phyloP scores from a whole-genome alignment of 352 stramenopile genomes.

The Globisporangium nagaii region DNA sequence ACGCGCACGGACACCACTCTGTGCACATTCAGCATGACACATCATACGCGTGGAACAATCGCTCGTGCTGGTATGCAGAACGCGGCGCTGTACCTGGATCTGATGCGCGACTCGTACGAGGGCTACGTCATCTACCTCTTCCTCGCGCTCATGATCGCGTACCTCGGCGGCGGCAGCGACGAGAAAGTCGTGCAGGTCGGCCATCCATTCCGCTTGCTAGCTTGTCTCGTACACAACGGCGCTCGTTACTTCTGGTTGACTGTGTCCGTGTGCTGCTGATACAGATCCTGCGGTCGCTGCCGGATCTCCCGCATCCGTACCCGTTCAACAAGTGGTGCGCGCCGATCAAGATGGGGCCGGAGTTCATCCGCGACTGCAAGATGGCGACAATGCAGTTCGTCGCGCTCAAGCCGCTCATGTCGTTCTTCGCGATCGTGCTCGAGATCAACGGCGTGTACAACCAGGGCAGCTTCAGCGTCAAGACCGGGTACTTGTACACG shows the following conservation, averaged over 20 bases:
- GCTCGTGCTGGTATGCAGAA: constrained; percentile 17
- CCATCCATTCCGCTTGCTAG: too few species aligned
- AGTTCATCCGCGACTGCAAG: constrained; percentile 92
- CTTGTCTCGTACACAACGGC: constrained; percentile 15
- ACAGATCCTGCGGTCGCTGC: constrained; percentile 43
- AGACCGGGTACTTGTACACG: constrained; percentile 88
- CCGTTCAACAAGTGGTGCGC: constrained; percentile 59
- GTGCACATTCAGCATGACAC: background rate
- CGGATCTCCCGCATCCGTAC: constrained; percentile 70
- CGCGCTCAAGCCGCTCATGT: constrained; percentile 90
- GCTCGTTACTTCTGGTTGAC: too few species aligned
- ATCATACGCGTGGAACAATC: background rate
- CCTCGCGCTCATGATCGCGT: constrained; percentile 94
- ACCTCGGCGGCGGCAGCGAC: constrained; percentile 90
- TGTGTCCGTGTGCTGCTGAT: too few species aligned
- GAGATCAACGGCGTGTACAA: constrained; percentile 74
- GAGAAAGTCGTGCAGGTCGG: constrained; percentile 61
- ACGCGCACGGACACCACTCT: background rate
- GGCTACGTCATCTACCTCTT: constrained; percentile 98
- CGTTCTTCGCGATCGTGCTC: constrained; percentile 85
- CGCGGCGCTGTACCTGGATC: constrained; percentile 87
- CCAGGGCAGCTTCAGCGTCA: constrained; percentile 81
- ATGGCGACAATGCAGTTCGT: constrained; percentile 96
- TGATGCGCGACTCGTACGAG: constrained; percentile 97
- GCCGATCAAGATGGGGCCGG: constrained; percentile 75